phyloP scores from a whole-genome alignment of 257 asterid genomes.

The Sherardia arvensis region DNA sequence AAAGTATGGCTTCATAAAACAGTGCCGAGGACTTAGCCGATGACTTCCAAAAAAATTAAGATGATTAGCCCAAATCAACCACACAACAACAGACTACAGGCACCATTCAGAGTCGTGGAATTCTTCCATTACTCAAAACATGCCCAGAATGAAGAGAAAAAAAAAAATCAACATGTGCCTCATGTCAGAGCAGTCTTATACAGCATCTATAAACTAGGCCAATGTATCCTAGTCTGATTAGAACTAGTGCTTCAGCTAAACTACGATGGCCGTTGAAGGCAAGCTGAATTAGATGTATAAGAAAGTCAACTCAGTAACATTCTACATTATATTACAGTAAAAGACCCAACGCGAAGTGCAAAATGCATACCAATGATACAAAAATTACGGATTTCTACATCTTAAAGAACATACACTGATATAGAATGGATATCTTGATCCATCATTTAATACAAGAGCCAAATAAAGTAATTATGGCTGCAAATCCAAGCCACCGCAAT shows the following conservation, averaged over 20 bases:
- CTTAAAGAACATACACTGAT: too few relatives aligned
- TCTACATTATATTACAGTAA: not conserved
- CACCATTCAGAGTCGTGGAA: not conserved
- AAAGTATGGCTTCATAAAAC: not conserved
- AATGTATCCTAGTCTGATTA: not conserved
- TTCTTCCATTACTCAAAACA: not conserved
- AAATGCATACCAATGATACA: not conserved
- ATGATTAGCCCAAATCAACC: not conserved
- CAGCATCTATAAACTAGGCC: not conserved
- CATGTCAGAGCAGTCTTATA: not conserved
- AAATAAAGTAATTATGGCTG: not conserved
- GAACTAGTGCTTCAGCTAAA: not conserved
- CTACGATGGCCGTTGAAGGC: not conserved
- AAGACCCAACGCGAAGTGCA: too few relatives aligned
- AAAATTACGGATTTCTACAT: not conserved
- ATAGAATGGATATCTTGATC: not conserved
- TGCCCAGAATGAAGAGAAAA: not conserved
- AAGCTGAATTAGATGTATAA: not conserved
- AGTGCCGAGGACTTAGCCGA: not conserved
- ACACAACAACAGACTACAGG: not conserved
- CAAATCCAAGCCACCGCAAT: not conserved
- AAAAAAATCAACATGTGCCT: not conserved
- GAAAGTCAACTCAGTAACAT: not conserved
- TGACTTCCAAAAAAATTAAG: not conserved
- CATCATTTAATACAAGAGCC: not conserved